Evolutionary conservation across 805 yeast genomes (phyloP).

Genomic region (Metschnikowia picachoensis): DNA sequence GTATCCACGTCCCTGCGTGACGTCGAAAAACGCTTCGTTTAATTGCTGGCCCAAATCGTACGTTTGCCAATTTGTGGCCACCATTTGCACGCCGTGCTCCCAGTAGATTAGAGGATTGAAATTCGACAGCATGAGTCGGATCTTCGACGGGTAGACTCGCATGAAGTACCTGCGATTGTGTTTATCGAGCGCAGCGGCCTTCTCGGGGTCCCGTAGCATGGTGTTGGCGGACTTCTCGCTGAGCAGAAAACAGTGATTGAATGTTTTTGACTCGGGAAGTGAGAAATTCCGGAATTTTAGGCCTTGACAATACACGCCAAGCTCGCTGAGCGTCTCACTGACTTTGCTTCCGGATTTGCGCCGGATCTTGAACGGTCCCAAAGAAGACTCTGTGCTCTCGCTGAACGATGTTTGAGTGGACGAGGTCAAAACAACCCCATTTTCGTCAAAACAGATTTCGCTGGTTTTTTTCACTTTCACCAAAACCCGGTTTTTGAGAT

Average conservation of each 20-base stretch:
- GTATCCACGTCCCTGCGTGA: conserved; percentile 64
- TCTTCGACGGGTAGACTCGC: conserved; percentile 84
- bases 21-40: conserved; percentile 75
- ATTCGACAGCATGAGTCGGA: conserved; percentile 73
- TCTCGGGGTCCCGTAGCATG: conserved; percentile 60
- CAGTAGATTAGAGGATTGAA: conserved; percentile 78
- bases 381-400: conserved; percentile 29
- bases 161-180: conserved; percentile 74
- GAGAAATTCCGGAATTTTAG: conserved; percentile 77
- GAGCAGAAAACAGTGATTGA: conserved; percentile 81
- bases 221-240: conserved; percentile 66
- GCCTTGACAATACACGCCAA: conserved; percentile 76
- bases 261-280: conserved; percentile 76
- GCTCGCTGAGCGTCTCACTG: conserved; percentile 44
- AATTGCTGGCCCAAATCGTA: conserved; percentile 85
- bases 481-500: conserved; percentile 65
- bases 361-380: conserved; percentile 19
- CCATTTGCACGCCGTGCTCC: conserved; percentile 88
- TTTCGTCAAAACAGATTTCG: conserved; percentile 18
- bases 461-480: conserved; percentile 70
- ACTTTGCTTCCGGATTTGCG: conserved; percentile 26
- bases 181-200: conserved; percentile 54
- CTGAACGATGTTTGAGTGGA: conserved; percentile 40
- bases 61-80: conserved; percentile 96
- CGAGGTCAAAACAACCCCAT: conserved; percentile 21